Percentiles rank a stretch among this genome's conserved stretches.
Evolutionary conservation across 208 protist genomes (phyloP).

Genomic region (Crithidia acanthocephali): DNA sequence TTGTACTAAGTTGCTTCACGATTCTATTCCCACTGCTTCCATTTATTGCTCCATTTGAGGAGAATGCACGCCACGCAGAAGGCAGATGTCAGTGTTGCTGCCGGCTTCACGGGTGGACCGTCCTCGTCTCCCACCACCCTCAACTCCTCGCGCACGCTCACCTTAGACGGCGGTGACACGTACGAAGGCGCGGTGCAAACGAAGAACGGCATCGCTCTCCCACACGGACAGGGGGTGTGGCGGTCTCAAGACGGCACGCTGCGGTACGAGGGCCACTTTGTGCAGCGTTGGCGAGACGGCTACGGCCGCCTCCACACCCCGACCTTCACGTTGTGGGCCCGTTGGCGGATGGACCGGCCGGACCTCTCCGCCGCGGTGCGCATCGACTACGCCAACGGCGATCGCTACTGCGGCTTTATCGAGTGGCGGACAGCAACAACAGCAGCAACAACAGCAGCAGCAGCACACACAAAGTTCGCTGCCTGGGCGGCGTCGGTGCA

Average conservation of each 20-base stretch:
- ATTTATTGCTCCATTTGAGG: too few relatives aligned
- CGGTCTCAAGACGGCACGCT: slow-evolving; percentile 45
- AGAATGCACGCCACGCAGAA: neutral
- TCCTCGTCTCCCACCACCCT: neutral
- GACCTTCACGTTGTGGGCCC: slow-evolving; percentile 61
- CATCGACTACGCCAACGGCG: slow-evolving; percentile 64
- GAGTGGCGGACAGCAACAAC: slow-evolving; percentile 20
- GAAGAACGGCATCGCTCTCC: slow-evolving; percentile 41
- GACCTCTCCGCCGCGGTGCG: slow-evolving; percentile 52
- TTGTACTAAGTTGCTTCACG: too few relatives aligned
- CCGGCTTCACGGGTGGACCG: neutral
- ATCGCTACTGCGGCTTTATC: slow-evolving; percentile 67
- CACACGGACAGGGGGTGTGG: slow-evolving; percentile 72
- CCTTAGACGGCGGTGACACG: slow-evolving; percentile 62
- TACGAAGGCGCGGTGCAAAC: slow-evolving; percentile 59
- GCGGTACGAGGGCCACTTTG: slow-evolving; percentile 74
- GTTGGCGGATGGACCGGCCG: slow-evolving; percentile 78
- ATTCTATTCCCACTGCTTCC: too few relatives aligned
- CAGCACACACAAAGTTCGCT: slow-evolving; percentile 59
- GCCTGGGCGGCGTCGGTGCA: slow-evolving; percentile 51
- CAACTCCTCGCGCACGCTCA: slow-evolving; percentile 15
- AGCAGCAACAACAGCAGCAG: neutral
- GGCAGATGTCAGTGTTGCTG: neutral
- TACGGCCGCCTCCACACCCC: slow-evolving; percentile 65
- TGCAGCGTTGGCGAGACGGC: slow-evolving; percentile 69